These are phyloP conservation scores for Heteromeles arbutifolia DNA, from an alignment of 306 rosid species.

Conservation along the genomic window DNA sequence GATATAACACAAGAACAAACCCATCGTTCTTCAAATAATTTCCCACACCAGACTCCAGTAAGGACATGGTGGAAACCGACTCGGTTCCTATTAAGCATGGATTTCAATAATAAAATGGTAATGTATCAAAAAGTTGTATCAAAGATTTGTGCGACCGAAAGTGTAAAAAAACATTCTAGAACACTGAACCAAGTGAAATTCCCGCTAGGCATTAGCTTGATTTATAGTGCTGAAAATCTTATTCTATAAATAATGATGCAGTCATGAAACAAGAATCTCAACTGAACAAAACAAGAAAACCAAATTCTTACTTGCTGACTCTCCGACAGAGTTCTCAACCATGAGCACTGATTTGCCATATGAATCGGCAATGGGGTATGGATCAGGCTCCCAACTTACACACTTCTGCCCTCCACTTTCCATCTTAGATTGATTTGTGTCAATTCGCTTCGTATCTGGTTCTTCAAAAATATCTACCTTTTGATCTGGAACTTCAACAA, in stretches of 20 bases:
- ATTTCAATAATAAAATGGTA: not conserved
- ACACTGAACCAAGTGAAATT: not conserved
- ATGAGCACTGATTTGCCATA: constrained; percentile 50
- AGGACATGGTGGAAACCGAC: not conserved
- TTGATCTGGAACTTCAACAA: constrained; percentile 76
- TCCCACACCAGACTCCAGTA: not conserved
- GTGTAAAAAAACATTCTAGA: not conserved
- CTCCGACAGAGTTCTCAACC: constrained; percentile 37
- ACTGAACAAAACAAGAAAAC: not conserved
- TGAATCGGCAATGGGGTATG: constrained; percentile 56
- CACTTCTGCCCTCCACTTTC: constrained; percentile 54
- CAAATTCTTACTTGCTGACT: constrained; percentile 36
- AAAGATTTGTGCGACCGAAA: not conserved
- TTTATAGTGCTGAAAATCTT: not conserved
- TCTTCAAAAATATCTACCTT: constrained; percentile 52
- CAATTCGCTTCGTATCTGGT: constrained; percentile 85
- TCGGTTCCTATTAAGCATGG: not conserved
- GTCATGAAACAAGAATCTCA: constrained; percentile 8
- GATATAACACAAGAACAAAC: not conserved
- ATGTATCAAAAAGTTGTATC: not conserved
- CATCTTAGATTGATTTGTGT: constrained; percentile 60
- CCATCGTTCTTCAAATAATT: not conserved
- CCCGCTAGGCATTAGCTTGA: too few species aligned
- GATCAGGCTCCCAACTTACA: constrained; percentile 63
- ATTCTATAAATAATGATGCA: not conserved